Evolutionary conservation across 2,329 filamentous ascomycete species (phyloP).

Genomic region (Exophiala sp.): DNA sequence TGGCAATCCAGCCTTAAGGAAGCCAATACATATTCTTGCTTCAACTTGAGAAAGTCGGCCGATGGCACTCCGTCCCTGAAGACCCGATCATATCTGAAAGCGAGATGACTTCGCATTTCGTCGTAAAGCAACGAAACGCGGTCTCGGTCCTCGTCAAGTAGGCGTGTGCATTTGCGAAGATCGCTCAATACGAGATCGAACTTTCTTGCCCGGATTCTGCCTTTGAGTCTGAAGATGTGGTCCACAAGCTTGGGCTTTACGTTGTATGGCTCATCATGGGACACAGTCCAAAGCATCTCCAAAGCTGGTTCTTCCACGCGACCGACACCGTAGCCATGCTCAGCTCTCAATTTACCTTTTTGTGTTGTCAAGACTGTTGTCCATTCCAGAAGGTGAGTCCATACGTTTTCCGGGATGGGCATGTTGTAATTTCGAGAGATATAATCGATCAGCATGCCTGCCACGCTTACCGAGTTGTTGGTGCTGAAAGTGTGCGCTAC

Average conservation of each 20-base stretch:
- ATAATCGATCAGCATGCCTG: constrained; percentile 59
- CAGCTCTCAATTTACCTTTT: constrained; percentile 32
- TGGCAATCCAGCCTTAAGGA: constrained; percentile 19
- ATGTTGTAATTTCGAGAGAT: constrained; percentile 60
- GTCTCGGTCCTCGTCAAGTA: constrained; percentile 21
- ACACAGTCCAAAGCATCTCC: constrained; percentile 54
- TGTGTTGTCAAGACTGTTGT: constrained; percentile 56
- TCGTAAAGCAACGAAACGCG: constrained; percentile 16
- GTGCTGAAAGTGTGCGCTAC: constrained; percentile 67
- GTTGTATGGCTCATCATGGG: constrained; percentile 58
- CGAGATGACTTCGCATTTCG: constrained; percentile 9
- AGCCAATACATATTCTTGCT: constrained; percentile 19
- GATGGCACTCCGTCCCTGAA: constrained; percentile 18
- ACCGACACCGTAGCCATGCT: constrained; percentile 35
- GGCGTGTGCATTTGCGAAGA: constrained; percentile 13
- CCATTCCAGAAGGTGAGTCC: constrained; percentile 67
- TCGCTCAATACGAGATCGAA: constrained; percentile 11
- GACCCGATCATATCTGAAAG: constrained; percentile 3
- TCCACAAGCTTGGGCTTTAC: constrained; percentile 53
- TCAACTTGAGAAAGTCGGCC: constrained; percentile 19
- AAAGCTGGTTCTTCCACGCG: constrained; percentile 46
- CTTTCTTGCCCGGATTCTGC: constrained; percentile 1
- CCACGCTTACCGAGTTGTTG: constrained; percentile 60
- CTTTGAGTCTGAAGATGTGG: constrained; percentile 15
- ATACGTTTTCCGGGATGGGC: constrained; percentile 55